Percentiles rank a stretch among this genome's conserved stretches.
Evolutionary conservation across 2,329 filamentous ascomycete species (phyloP).

Genomic region (Ophiocordyceps camponoti-floridani): DNA sequence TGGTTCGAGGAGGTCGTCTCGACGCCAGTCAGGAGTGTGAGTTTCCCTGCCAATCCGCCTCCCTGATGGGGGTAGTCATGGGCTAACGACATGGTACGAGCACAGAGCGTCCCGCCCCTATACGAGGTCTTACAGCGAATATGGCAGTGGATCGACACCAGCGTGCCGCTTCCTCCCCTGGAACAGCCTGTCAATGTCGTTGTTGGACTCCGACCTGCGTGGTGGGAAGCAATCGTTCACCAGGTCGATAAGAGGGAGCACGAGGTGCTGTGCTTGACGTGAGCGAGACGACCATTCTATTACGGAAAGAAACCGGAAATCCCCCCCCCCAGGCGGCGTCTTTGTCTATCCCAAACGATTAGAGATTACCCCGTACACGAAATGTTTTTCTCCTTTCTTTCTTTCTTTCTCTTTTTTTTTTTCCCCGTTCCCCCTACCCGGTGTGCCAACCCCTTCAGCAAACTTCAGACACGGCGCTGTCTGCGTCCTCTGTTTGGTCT

Average conservation of each 20-base stretch:
- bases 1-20: conserved; percentile 20
- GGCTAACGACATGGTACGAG: too few species aligned
- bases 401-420: too few species aligned
- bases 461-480: conserved; percentile 18
- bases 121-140: conserved; percentile 15
- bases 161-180: conserved; percentile 6
- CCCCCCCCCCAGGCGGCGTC: neutral
- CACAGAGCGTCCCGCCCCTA: conserved; percentile 22
- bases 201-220: conserved; percentile 14
- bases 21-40: conserved; percentile 21
- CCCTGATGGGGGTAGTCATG: too few species aligned
- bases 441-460: too few species aligned
- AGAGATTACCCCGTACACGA: neutral
- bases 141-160: conserved; percentile 16
- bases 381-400: neutral
- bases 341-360: neutral
- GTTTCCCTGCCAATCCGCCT: too few species aligned
- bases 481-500: conserved; percentile 15
- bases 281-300: too few species aligned
- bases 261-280: conserved; percentile 21
- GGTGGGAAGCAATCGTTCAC: conserved; percentile 22
- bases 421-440: too few species aligned
- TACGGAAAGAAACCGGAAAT: neutral
- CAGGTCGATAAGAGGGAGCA: conserved; percentile 12
- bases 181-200: conserved; percentile 3